Percentiles rank a stretch among this genome's conserved stretches.
Evolutionary conservation across 192 early-diverging fungal species (phyloP).

Genomic region (Coemansia sp.): DNA sequence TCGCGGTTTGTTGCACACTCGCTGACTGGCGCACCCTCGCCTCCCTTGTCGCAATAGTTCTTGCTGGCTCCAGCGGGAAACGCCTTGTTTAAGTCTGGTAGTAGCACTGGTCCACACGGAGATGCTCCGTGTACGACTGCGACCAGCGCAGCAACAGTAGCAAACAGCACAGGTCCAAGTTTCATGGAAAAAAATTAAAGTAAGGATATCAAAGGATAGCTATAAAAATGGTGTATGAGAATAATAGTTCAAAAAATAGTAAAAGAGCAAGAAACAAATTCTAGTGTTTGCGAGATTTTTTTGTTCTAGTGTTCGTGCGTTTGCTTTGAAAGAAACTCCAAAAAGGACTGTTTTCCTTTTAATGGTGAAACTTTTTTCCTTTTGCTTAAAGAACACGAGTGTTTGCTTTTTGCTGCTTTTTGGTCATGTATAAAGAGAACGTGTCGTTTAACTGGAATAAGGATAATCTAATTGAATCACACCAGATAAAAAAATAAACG

Average conservation of each 20-base stretch:
- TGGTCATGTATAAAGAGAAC: not conserved
- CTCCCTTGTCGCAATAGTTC: not conserved
- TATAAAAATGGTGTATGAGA: not conserved
- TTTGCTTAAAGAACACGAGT: not conserved
- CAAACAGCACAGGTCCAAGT: not conserved
- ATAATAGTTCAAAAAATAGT: not conserved
- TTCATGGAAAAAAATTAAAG: not conserved
- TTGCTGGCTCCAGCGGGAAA: not conserved
- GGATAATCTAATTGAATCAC: not conserved
- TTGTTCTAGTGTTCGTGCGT: not conserved
- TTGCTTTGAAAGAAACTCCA: not conserved
- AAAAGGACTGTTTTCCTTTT: not conserved
- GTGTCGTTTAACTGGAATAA: not conserved
- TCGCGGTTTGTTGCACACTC: constrained; percentile 26
- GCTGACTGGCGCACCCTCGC: not conserved
- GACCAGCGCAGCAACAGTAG: not conserved
- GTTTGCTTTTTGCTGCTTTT: not conserved
- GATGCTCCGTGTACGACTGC: not conserved
- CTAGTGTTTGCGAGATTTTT: not conserved
- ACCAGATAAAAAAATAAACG: not conserved
- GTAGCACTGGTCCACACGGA: not conserved
- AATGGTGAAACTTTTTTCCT: not conserved
- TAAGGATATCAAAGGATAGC: not conserved
- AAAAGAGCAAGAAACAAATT: not conserved
- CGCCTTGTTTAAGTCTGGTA: constrained; percentile 2